Conservation (phyloP, 2,329 filamentous ascomycete species). For the Fusarium gaditjirri region DNA sequence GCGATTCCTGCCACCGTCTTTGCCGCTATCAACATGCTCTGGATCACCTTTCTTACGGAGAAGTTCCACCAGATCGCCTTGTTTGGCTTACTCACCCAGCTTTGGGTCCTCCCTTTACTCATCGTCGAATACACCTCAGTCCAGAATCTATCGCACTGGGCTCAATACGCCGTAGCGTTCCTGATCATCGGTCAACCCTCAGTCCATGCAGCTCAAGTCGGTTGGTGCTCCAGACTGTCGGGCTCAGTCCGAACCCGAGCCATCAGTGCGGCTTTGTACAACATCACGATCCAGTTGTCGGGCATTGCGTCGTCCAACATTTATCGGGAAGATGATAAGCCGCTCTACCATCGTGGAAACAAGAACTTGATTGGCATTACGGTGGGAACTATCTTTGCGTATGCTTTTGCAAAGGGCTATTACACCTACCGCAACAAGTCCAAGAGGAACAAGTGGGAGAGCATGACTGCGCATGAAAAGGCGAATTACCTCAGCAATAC, state of each 20-base stretch:
- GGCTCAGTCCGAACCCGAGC: not conserved
- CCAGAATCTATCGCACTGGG: not conserved
- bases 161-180: not conserved
- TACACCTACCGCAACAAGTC: not conserved
- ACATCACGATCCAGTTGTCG: not conserved
- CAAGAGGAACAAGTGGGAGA: not conserved
- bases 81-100: not conserved
- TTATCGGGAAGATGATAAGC: not conserved
- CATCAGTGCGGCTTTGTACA: not conserved
- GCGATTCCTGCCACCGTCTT: not conserved
- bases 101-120: not conserved
- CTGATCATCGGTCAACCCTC: not conserved
- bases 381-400: not conserved
- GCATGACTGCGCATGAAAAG: not conserved
- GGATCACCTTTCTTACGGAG: not conserved
- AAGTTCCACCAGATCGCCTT: not conserved
- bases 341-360: not conserved
- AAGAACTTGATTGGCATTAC: not conserved
- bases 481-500: not conserved
- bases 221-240: not conserved
- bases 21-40: not conserved
- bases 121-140: not conserved
- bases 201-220: not conserved
- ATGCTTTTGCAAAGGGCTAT: not conserved
- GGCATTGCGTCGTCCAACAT: not conserved